Conservation (phyloP, 2,329 filamentous ascomycete species). For the Ophiocordyceps australis region DNA sequence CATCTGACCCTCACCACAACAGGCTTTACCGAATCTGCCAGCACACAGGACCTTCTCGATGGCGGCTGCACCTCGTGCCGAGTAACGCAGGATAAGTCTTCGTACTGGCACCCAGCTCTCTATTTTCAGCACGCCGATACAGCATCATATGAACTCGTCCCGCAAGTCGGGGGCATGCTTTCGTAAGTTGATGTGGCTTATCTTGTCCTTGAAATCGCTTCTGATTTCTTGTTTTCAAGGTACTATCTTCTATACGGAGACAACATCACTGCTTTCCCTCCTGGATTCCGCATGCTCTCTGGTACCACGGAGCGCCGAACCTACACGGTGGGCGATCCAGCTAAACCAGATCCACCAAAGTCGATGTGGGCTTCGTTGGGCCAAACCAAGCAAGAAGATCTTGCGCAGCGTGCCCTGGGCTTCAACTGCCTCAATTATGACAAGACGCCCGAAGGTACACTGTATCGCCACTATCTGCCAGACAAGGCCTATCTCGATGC, state of each 20-base stretch:
- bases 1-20: slow-evolving; percentile 1
- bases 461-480: slow-evolving; percentile 69
- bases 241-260: slow-evolving; percentile 67
- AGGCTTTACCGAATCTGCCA: slow-evolving; percentile 48
- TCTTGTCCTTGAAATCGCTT: no score
- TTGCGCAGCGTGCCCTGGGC: slow-evolving; percentile 67
- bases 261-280: slow-evolving; percentile 56
- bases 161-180: slow-evolving; percentile 67
- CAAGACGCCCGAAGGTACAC: slow-evolving; percentile 45
- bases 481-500: slow-evolving; percentile 63
- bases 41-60: slow-evolving; percentile 34
- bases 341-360: slow-evolving; percentile 44
- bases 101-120: slow-evolving; percentile 67
- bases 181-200: slow-evolving; percentile 61
- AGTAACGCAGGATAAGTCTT: slow-evolving; percentile 68
- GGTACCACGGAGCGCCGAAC: slow-evolving; percentile 50
- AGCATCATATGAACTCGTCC: slow-evolving; percentile 48
- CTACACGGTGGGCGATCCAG: slow-evolving; percentile 51
- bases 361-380: slow-evolving; percentile 49
- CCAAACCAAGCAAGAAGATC: slow-evolving; percentile 45
- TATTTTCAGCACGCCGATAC: slow-evolving; percentile 56
- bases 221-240: slow-evolving; percentile 24
- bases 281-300: slow-evolving; percentile 66
- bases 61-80: slow-evolving; percentile 66
- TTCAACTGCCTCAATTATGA: slow-evolving; percentile 91